phyloP scores from a whole-genome alignment of 2,329 filamentous ascomycete species.

The Scytalidium sp. region DNA sequence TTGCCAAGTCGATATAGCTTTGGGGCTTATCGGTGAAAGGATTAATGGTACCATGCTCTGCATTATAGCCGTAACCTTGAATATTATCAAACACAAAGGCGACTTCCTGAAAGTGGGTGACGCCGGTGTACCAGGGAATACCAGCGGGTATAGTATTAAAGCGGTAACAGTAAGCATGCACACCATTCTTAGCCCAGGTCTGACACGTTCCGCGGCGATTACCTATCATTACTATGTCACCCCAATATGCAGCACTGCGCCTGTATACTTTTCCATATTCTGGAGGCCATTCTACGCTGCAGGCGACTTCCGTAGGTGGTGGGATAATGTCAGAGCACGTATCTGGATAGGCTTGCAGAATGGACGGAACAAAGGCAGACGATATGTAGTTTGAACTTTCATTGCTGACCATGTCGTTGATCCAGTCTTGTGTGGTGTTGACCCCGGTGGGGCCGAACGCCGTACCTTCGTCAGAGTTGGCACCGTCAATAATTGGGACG shows the following conservation, averaged over 20 bases:
- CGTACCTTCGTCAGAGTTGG: conserved; percentile 32
- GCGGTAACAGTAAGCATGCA: conserved; percentile 34
- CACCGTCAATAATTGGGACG: conserved; percentile 41
- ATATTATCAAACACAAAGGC: conserved; percentile 53
- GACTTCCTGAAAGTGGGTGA: conserved; percentile 45
- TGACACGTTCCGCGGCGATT: conserved; percentile 8
- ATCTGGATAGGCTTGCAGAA: too few relatives aligned
- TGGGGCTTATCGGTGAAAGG: conserved; percentile 27
- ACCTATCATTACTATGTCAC: conserved; percentile 5
- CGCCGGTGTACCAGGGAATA: conserved; percentile 19
- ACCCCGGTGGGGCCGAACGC: conserved; percentile 48
- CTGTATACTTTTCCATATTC: background rate
- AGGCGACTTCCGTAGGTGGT: too few relatives aligned
- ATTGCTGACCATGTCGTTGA: too few relatives aligned
- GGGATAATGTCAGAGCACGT: too few relatives aligned
- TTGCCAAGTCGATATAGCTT: background rate
- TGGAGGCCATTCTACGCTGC: too few relatives aligned
- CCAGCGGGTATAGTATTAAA: conserved; percentile 39
- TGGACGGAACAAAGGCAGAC: background rate
- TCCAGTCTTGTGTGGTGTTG: too few relatives aligned
- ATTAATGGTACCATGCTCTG: too few relatives aligned
- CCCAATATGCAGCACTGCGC: conserved; percentile 1
- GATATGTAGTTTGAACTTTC: background rate
- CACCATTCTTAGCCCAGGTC: conserved; percentile 11
- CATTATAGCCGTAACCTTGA: conserved; percentile 42